Evolutionary conservation across 2,329 filamentous ascomycete genomes (phyloP).

Genomic region (Aspergillus bombycis): DNA sequence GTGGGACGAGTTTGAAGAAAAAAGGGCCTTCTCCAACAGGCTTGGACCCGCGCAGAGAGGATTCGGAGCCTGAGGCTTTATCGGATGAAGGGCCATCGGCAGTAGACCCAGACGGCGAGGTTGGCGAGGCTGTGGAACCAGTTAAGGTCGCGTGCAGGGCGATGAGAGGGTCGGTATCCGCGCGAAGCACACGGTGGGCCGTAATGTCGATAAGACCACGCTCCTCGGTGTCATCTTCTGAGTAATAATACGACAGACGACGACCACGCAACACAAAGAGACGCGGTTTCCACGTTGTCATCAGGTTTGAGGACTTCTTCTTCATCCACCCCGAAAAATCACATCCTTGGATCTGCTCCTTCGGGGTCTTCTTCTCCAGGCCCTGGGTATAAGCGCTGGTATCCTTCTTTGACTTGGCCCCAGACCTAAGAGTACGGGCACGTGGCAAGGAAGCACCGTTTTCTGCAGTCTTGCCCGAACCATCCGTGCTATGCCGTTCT

Average conservation of each 20-base stretch:
- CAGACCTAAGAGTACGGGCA: conserved; percentile 55
- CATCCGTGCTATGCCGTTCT: conserved; percentile 75
- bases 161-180: conserved; percentile 87
- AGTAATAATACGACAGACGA: conserved; percentile 93
- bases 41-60: conserved; percentile 34
- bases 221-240: conserved; percentile 87
- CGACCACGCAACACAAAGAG: conserved; percentile 94
- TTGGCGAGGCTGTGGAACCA: conserved; percentile 73
- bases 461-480: conserved; percentile 52
- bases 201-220: conserved; percentile 97
- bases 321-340: conserved; percentile 99
- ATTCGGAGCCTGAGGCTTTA: conserved; percentile 33
- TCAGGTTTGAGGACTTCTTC: conserved; percentile 93
- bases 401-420: conserved; percentile 79
- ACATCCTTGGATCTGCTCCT: conserved; percentile 80
- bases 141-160: conserved; percentile 90
- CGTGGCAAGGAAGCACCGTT: conserved; percentile 52
- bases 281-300: conserved; percentile 96
- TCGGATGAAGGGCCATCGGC: conserved; percentile 41
- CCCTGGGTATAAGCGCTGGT: conserved; percentile 93
- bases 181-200: conserved; percentile 92
- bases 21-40: conserved; percentile 71
- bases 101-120: conserved; percentile 51
- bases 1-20: conserved; percentile 97
- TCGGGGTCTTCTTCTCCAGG: conserved; percentile 76